A percentile compares a stretch with the other conserved stretches of the same genome.
These are phyloP conservation scores for Mycena latifolia DNA, from an alignment of 768 basidiomycete species.

Conservation along the genomic window DNA sequence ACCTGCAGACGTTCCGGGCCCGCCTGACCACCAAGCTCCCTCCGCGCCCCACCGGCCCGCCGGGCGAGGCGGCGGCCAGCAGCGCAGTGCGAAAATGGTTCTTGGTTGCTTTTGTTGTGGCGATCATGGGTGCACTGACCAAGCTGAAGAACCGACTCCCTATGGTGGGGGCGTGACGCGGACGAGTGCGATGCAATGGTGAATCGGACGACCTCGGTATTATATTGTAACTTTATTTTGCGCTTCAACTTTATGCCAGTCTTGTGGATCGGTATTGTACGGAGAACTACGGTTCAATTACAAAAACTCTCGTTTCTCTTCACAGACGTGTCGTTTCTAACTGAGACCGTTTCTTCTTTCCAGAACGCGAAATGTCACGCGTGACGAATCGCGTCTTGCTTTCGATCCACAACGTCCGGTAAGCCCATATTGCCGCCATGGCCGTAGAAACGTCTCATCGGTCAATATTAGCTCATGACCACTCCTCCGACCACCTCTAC, in stretches of 20 bases:
- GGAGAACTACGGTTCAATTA: too few relatives aligned
- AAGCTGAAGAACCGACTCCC: conserved; percentile 38
- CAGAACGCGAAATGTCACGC: not conserved
- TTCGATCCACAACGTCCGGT: not conserved
- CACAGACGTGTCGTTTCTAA: too few relatives aligned
- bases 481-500: too few relatives aligned
- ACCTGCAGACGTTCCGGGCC: conserved; percentile 44
- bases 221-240: too few relatives aligned
- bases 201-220: too few relatives aligned
- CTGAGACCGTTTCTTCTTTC: too few relatives aligned
- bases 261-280: too few relatives aligned
- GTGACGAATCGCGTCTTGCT: not conserved
- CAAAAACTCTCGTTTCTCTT: too few relatives aligned
- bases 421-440: not conserved
- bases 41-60: conserved; percentile 58
- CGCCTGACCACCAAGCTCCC: conserved; percentile 52
- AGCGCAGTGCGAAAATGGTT: conserved; percentile 59
- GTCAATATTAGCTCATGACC: too few relatives aligned
- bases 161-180: not conserved
- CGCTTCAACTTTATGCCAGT: too few relatives aligned
- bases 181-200: too few relatives aligned
- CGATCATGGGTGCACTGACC: conserved; percentile 58
- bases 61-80: conserved; percentile 38
- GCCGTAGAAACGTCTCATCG: too few relatives aligned
- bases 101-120: conserved; percentile 58